Evolutionary conservation across 768 basidiomycete genomes (phyloP).

Genomic region (Tylopilus sp.): DNA sequence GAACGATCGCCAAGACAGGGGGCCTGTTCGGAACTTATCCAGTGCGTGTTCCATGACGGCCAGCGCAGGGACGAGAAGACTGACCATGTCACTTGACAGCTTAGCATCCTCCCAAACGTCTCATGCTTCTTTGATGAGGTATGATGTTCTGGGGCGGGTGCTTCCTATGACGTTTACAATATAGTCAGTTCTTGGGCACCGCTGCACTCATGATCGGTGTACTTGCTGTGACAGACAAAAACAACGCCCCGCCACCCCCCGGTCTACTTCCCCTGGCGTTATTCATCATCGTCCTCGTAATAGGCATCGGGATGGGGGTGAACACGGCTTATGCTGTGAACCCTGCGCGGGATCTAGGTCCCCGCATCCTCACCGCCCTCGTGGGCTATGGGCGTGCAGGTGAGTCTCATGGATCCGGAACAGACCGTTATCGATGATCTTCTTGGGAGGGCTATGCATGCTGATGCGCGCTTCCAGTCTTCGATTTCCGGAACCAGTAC

Average conservation of each 20-base stretch:
- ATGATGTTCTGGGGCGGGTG: neutral
- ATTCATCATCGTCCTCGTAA: conserved; percentile 53
- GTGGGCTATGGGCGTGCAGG: conserved; percentile 51
- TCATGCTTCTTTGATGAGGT: conserved; percentile 45
- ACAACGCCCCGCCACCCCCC: conserved; percentile 44
- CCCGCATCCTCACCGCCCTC: conserved; percentile 60
- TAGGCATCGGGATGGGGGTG: conserved; percentile 54
- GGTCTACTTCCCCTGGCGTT: conserved; percentile 52
- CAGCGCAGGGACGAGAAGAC: neutral
- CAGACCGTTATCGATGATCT: neutral
- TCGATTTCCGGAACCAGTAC: conserved; percentile 47
- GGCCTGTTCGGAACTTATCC: conserved; percentile 55
- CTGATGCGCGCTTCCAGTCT: conserved; percentile 7
- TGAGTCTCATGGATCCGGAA: conserved; percentile 3
- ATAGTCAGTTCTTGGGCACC: conserved; percentile 48
- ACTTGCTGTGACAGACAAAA: conserved; percentile 50
- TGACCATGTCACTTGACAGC: conserved; percentile 18
- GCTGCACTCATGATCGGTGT: conserved; percentile 49
- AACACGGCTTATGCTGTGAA: conserved; percentile 62
- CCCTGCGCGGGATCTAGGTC: conserved; percentile 65
- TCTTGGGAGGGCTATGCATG: neutral
- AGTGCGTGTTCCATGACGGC: conserved; percentile 30
- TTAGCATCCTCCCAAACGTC: conserved; percentile 35
- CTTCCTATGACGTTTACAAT: neutral
- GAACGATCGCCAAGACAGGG: conserved; percentile 50